Percentiles rank a stretch among this genome's conserved stretches.
Conservation (phyloP, 2,329 filamentous ascomycete species). For the Geosmithia morbida region DNA sequence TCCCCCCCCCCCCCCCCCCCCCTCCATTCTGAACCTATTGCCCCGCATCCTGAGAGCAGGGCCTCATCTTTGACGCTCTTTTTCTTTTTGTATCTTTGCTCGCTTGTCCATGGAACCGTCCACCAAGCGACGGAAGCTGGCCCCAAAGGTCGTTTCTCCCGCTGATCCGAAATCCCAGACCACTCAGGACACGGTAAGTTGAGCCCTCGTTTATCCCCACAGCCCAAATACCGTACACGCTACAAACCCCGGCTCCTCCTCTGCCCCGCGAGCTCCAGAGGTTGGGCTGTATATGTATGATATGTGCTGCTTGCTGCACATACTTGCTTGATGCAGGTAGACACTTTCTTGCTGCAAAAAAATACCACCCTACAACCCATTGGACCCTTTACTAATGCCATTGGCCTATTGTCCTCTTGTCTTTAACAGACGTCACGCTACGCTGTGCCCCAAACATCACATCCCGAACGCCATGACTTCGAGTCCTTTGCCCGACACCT, state of each 20-base stretch:
- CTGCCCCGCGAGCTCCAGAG: no score
- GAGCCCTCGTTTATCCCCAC: neutral
- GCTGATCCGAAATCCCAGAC: constrained; percentile 12
- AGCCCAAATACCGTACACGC: neutral
- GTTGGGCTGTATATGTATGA: no score
- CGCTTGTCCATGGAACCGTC: constrained; percentile 24
- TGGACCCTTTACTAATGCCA: neutral
- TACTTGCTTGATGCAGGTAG: no score
- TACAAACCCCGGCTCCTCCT: neutral
- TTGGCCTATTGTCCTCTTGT: neutral
- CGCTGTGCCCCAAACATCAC: constrained; percentile 23
- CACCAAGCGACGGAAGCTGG: constrained; percentile 27
- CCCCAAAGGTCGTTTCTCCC: constrained; percentile 21
- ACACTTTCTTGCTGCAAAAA: no score
- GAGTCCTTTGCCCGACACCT: constrained; percentile 53
- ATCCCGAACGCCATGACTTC: constrained; percentile 43
- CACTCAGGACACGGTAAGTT: constrained; percentile 18
- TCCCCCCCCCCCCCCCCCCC: neutral
- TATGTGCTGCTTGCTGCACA: no score
- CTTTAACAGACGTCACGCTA: constrained; percentile 10
- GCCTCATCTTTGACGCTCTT: neutral
- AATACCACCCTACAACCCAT: neutral
- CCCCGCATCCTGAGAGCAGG: no score
- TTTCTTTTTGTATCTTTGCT: constrained; percentile 5
- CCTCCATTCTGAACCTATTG: no score